phyloP scores from a whole-genome alignment of 1,284 basidiomycete genomes.

The Xanthoconium separans region DNA sequence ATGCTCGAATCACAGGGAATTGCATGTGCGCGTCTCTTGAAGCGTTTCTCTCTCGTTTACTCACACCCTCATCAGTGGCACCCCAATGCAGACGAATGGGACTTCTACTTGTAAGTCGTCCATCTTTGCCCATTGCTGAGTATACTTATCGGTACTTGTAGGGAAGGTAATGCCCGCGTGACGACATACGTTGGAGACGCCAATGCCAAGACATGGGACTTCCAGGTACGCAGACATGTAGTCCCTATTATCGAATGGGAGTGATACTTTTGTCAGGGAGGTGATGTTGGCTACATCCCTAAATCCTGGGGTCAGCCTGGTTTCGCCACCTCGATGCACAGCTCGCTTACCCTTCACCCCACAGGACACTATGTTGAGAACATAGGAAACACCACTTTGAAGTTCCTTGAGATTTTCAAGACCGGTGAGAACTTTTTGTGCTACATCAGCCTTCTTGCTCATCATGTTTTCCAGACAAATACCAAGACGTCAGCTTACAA shows the following conservation, averaged over 20 bases:
- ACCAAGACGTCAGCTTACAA: slow-evolving; percentile 65
- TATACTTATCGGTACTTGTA: slow-evolving; percentile 15
- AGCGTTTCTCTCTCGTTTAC: slow-evolving; percentile 54
- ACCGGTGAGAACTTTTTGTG: slow-evolving; percentile 34
- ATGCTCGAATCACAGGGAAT: slow-evolving; percentile 35
- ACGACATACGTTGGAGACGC: slow-evolving; percentile 37
- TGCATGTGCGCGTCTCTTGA: slow-evolving; percentile 42
- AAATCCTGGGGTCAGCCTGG: slow-evolving; percentile 39
- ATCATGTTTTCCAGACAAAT: slow-evolving; percentile 19
- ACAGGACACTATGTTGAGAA: slow-evolving; percentile 67
- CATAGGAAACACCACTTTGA: slow-evolving; percentile 54
- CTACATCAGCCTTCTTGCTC: not conserved
- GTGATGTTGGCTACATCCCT: slow-evolving; percentile 57
- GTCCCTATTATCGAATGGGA: not conserved
- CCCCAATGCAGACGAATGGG: slow-evolving; percentile 43
- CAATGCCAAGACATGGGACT: slow-evolving; percentile 44
- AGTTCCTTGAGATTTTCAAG: slow-evolving; percentile 60
- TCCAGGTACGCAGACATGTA: slow-evolving; percentile 24
- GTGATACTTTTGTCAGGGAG: slow-evolving; percentile 37
- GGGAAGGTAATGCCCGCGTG: slow-evolving; percentile 45
- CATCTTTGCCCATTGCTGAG: not conserved
- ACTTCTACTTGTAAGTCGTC: slow-evolving; percentile 27
- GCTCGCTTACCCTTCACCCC: not conserved
- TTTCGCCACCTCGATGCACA: not conserved
- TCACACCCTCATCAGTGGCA: slow-evolving; percentile 45